Conservation (phyloP, 805 yeast genomes). For the Candida nanaspora region DNA sequence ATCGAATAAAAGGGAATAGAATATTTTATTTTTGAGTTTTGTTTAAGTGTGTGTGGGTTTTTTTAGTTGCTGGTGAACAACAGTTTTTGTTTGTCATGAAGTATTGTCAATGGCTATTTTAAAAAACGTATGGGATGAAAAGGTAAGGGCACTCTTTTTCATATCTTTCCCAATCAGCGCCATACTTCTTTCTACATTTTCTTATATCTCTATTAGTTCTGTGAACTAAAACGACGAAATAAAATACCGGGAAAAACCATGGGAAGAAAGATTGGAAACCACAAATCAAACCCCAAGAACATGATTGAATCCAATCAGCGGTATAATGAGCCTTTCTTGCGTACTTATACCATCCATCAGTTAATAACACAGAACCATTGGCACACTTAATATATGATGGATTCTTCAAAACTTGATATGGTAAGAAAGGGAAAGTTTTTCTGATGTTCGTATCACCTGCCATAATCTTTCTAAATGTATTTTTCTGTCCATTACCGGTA, state of each 20-base stretch:
- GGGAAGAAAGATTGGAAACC: constrained; percentile 87
- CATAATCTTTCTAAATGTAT: constrained; percentile 75
- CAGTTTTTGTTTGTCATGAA: no score
- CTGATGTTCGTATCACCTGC: constrained; percentile 74
- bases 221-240: constrained; percentile 79
- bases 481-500: constrained; percentile 92
- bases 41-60: no score
- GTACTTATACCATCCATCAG: constrained; percentile 91
- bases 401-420: constrained; percentile 71
- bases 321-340: constrained; percentile 96
- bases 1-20: neutral
- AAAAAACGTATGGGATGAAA: constrained; percentile 83
- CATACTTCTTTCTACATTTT: constrained; percentile 83
- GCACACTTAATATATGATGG: constrained; percentile 82
- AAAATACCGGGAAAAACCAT: constrained; percentile 93
- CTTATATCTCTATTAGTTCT: constrained; percentile 83
- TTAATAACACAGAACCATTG: constrained; percentile 75
- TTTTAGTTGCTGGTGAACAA: neutral
- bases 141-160: constrained; percentile 82
- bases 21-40: neutral
- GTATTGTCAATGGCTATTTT: no score
- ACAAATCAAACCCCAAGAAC: constrained; percentile 88
- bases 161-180: constrained; percentile 89
- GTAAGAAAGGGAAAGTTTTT: constrained; percentile 90
- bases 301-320: constrained; percentile 83